These are phyloP conservation scores for Plasmodium berghei DNA, from an alignment of 169 alveolate species.

Conservation along the genomic window DNA sequence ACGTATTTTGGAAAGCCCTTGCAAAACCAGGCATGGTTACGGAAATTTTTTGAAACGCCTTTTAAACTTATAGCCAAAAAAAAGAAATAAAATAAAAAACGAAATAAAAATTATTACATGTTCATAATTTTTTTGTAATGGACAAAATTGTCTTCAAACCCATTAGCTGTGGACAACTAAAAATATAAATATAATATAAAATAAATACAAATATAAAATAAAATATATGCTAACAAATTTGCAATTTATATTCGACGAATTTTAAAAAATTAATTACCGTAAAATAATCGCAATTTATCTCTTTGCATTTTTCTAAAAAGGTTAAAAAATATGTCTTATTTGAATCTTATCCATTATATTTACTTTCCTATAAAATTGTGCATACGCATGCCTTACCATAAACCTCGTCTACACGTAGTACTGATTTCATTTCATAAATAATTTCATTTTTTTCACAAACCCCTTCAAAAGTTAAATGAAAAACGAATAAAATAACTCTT, in stretches of 20 bases:
- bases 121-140: not conserved
- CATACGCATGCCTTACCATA: conserved; percentile 43
- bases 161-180: conserved; percentile 75
- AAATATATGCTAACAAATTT: not conserved
- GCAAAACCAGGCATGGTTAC: conserved; percentile 76
- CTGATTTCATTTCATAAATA: conserved; percentile 56
- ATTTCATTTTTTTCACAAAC: conserved; percentile 70
- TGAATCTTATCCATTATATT: not conserved
- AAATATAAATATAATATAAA: conserved; percentile 15
- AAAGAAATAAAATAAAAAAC: not conserved
- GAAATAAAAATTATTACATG: not conserved
- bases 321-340: not conserved
- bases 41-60: conserved; percentile 62
- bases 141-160: conserved; percentile 45
- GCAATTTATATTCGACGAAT: conserved; percentile 1
- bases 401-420: conserved; percentile 44
- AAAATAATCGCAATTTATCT: conserved; percentile 62
- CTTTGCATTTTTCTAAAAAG: conserved; percentile 60
- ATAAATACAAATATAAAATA: not conserved
- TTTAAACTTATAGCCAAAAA: conserved; percentile 26
- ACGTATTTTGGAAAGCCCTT: conserved; percentile 76
- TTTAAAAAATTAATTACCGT: conserved; percentile 39
- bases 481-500: not conserved
- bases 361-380: not conserved
- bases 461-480: conserved; percentile 41